These are phyloP conservation scores for Flaveria linearis DNA, from an alignment of 129 eudicot species.

Conservation along the genomic window DNA sequence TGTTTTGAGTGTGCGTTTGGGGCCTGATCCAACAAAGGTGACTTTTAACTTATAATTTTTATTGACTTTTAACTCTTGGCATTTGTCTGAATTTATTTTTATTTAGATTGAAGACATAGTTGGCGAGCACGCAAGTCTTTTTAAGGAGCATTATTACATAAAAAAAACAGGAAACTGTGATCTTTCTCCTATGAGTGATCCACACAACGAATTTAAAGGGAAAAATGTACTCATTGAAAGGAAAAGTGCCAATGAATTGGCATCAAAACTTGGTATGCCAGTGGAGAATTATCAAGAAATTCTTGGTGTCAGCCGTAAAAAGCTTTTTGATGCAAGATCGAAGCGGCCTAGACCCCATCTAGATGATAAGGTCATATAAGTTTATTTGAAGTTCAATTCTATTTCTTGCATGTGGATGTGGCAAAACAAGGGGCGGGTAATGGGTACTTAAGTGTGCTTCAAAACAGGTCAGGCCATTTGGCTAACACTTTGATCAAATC, in stretches of 20 bases:
- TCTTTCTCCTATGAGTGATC: slow-evolving; percentile 86
- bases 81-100: not conserved
- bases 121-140: slow-evolving; percentile 55
- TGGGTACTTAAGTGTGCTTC: not conserved
- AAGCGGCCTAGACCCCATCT: slow-evolving; percentile 85
- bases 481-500: not conserved
- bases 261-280: slow-evolving; percentile 58
- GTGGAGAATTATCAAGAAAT: slow-evolving; percentile 59
- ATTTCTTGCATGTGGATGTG: not conserved
- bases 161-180: slow-evolving; percentile 86
- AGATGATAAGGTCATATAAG: slow-evolving; percentile 70
- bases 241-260: slow-evolving; percentile 58
- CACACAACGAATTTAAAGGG: slow-evolving; percentile 79
- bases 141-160: slow-evolving; percentile 84
- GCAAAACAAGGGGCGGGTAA: not conserved
- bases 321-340: slow-evolving; percentile 74
- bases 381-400: not conserved
- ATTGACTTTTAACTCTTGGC: slow-evolving; percentile 15
- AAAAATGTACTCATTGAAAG: slow-evolving; percentile 88
- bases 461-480: not conserved
- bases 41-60: not conserved
- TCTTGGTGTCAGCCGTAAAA: slow-evolving; percentile 56
- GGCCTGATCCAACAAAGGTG: too few species aligned
- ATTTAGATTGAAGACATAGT: slow-evolving; percentile 65
- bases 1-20: too few species aligned